phyloP scores from a whole-genome alignment of 805 yeast species.

The Ogataea thermomethanolica region DNA sequence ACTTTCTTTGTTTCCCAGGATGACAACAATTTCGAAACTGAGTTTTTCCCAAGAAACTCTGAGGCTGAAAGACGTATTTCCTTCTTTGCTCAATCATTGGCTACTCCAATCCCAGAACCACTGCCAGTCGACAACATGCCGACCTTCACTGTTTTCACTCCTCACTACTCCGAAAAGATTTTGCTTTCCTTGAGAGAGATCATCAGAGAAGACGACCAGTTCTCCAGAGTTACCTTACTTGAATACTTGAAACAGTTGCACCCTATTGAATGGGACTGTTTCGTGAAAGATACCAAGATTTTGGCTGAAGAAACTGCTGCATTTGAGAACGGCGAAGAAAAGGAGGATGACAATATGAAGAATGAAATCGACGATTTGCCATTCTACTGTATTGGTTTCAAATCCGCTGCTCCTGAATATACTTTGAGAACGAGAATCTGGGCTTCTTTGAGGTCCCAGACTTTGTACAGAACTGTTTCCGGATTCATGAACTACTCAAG shows the following conservation, averaged over 20 bases:
- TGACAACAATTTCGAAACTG: slow-evolving; percentile 90
- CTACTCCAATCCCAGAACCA: slow-evolving; percentile 98
- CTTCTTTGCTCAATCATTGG: slow-evolving; percentile 97
- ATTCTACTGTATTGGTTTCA: slow-evolving; percentile 94
- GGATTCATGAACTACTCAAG: slow-evolving; percentile 98
- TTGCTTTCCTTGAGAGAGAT: slow-evolving; percentile 90
- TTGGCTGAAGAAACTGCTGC: slow-evolving; percentile 93
- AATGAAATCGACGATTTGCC: slow-evolving; percentile 88
- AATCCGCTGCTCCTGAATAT: slow-evolving; percentile 95
- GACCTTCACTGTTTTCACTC: slow-evolving; percentile 93
- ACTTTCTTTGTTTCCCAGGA: slow-evolving; percentile 98
- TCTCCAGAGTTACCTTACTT: slow-evolving; percentile 87
- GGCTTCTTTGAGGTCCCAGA: slow-evolving; percentile 97
- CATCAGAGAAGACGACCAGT: slow-evolving; percentile 95
- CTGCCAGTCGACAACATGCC: slow-evolving; percentile 99
- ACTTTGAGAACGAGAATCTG: slow-evolving; percentile 95
- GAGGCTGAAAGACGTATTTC: slow-evolving; percentile 99
- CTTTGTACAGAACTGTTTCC: slow-evolving; percentile 92
- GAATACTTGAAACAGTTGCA: slow-evolving; percentile 94
- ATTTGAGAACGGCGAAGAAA: slow-evolving; percentile 59
- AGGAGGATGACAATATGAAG: slow-evolving; percentile 64
- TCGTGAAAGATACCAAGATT: slow-evolving; percentile 92
- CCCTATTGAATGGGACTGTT: slow-evolving; percentile 97
- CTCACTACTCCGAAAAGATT: slow-evolving; percentile 95
- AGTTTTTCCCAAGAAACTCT: slow-evolving; percentile 93